Percentiles rank a stretch among this genome's conserved stretches.
Evolutionary conservation across 768 basidiomycete genomes (phyloP).

Genomic region (Arthromyces matolae): DNA sequence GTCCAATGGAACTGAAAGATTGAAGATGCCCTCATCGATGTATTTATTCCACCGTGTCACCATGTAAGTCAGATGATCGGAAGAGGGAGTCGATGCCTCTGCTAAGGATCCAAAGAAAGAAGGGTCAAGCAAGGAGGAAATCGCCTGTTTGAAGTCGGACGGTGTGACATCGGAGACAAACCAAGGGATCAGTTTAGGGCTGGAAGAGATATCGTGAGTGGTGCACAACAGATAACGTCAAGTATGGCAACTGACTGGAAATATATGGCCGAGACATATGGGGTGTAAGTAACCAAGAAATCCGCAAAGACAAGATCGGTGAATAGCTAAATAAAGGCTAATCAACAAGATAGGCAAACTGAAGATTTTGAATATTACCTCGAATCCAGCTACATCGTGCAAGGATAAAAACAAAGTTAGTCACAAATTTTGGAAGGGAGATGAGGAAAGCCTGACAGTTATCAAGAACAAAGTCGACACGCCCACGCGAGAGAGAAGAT

Average conservation of each 20-base stretch:
- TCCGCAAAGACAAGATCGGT: slow-evolving; percentile 93
- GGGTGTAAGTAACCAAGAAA: slow-evolving; percentile 87
- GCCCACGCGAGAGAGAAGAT: slow-evolving; percentile 45
- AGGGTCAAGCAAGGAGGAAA: slow-evolving; percentile 55
- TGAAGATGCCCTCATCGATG: slow-evolving; percentile 66
- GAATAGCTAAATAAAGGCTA: slow-evolving; percentile 63
- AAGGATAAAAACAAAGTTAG: not conserved
- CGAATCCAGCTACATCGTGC: slow-evolving; percentile 71
- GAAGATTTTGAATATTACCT: slow-evolving; percentile 42
- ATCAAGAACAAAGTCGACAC: slow-evolving; percentile 87
- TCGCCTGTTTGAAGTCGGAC: slow-evolving; percentile 65
- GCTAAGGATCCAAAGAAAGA: slow-evolving; percentile 52
- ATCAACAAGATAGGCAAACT: not conserved
- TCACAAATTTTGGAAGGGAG: not conserved
- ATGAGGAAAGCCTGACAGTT: slow-evolving; percentile 56
- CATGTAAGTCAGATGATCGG: slow-evolving; percentile 51
- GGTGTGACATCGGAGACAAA: slow-evolving; percentile 96
- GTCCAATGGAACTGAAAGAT: slow-evolving; percentile 62
- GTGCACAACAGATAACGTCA: not conserved
- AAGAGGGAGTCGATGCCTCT: slow-evolving; percentile 5
- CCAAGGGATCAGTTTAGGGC: slow-evolving; percentile 95
- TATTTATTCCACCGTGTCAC: slow-evolving; percentile 70
- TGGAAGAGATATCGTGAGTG: slow-evolving; percentile 25
- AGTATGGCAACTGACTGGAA: slow-evolving; percentile 69
- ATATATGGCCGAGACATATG: slow-evolving; percentile 74